Percentiles rank a stretch among this genome's conserved stretches.
Evolutionary conservation across 2,329 filamentous ascomycete genomes (phyloP).

Genomic region (Teratosphaeria destructans): DNA sequence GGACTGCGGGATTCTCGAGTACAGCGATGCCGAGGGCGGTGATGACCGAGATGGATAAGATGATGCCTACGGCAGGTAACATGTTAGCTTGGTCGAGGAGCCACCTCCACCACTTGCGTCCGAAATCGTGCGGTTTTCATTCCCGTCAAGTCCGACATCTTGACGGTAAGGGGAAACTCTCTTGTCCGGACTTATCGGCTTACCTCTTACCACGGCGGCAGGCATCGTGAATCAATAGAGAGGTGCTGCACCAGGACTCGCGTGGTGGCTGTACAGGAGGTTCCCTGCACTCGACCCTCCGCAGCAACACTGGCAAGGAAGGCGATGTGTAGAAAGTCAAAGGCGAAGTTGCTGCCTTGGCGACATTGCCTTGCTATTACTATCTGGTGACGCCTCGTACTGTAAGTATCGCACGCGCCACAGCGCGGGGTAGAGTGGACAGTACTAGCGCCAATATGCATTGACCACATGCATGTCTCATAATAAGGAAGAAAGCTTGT

Average conservation of each 20-base stretch:
- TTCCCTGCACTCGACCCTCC: background rate
- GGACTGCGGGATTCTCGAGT: constrained; percentile 53
- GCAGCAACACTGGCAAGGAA: background rate
- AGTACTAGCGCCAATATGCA: too few species aligned
- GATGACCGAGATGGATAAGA: constrained; percentile 51
- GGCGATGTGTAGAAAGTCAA: background rate
- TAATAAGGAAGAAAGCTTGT: too few species aligned
- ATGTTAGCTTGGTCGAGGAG: constrained; percentile 5
- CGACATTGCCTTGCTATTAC: too few species aligned
- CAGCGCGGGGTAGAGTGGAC: too few species aligned
- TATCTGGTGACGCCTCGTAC: too few species aligned
- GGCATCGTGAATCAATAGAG: constrained; percentile 6
- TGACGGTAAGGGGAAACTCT: background rate
- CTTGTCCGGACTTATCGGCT: background rate
- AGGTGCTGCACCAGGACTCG: background rate
- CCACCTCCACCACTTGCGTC: background rate
- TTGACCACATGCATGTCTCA: too few species aligned
- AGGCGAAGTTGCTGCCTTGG: too few species aligned
- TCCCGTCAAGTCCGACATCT: background rate
- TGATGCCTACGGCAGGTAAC: constrained; percentile 40
- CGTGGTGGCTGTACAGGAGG: background rate
- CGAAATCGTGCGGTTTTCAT: background rate
- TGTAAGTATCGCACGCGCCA: too few species aligned
- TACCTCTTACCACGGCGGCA: constrained; percentile 15
- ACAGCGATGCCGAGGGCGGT: constrained; percentile 53